Base-by-base conservation (phyloP, 257 asterid species). In the Plantago elongata region DNA sequence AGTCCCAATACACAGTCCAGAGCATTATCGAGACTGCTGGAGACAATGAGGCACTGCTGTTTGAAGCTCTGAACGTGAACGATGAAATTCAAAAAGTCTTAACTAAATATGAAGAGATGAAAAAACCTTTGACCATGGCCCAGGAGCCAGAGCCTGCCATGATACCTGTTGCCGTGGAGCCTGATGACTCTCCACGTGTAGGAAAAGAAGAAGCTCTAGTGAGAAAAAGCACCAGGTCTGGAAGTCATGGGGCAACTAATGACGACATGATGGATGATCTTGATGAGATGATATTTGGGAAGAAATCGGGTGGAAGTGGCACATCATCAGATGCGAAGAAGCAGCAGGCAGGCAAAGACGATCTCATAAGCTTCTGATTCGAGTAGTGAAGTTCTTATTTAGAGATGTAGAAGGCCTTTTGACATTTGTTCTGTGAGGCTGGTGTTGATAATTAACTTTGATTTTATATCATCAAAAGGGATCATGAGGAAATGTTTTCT, bases 221-320 rank as follows among this genome's bases (percentile, higher is more conserved):
- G 62, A 75, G 95, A 71, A 89, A 83, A 71, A 54, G 43, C 43
- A 54, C 29, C n/a, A 74, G 96, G 48, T 45, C 77, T 2, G 82
- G 78, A 61, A 77, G 80, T 47, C 87, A 63, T 0, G 83, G 76
- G 63, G 90, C 77, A 34, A 69, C 69, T 75, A 86, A 89, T 7
- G 96, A 85, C 13, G 96, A 89, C 13, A 80, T 87, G 97, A 78
- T 89, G 95, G 88, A 89, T 72, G 99, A 89, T 77, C 94, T 93
- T 9, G 99, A 93, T 55, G 97, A 93, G 85, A 89, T 93, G 99
- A 89, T 93, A 34, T 93, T 93, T 43, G 99, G 99, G 44, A 85
- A 72, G 92, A 85, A 82, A 75, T 67, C 79, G 1, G 89, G 86
- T 1, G 80, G 85, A 57, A 14, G 86, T 1, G 80, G 85, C 60